Evolutionary conservation across 108 stramenopile genomes (phyloP).

Genomic region (Skeletonema grethae): DNA sequence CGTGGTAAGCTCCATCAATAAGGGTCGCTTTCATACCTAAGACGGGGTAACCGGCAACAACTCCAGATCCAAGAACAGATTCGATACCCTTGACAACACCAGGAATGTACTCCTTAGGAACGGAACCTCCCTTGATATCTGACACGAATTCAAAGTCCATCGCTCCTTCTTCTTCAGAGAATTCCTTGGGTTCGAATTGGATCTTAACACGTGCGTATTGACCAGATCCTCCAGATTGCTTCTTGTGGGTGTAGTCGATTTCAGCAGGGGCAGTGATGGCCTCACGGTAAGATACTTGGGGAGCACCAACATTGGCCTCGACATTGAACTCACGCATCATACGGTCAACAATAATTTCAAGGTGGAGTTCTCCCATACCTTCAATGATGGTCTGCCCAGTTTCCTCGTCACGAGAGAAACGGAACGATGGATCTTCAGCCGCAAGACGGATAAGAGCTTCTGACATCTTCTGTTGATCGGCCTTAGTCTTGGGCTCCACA

Average conservation of each 20-base stretch:
- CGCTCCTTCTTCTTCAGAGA: conserved; percentile 82
- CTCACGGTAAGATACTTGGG: conserved; percentile 97
- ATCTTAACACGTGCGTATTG: conserved; percentile 98
- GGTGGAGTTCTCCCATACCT: conserved; percentile 99
- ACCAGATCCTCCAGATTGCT: conserved; percentile 97
- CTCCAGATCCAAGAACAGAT: conserved; percentile 90
- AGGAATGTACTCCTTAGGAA: conserved; percentile 98
- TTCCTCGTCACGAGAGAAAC: conserved; percentile 94
- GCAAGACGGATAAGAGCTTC: conserved; percentile 95
- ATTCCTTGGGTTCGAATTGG: conserved; percentile 91
- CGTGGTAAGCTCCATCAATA: conserved; percentile 89
- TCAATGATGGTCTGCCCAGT: conserved; percentile 98
- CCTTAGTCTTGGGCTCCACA: conserved; percentile 95
- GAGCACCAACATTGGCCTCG: conserved; percentile 89
- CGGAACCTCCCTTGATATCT: conserved; percentile 96
- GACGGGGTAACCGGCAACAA: conserved; percentile 96
- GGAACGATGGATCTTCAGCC: conserved; percentile 98
- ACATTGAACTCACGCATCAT: conserved; percentile 99
- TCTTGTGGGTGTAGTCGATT: conserved; percentile 99
- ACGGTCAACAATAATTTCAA: conserved; percentile 99
- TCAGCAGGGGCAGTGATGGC: conserved; percentile 93
- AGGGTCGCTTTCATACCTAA: conserved; percentile 95
- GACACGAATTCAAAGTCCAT: conserved; percentile 95
- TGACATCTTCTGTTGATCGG: conserved; percentile 93
- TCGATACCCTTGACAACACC: conserved; percentile 98